phyloP scores from a whole-genome alignment of 108 stramenopile genomes.

The Nitzschia sp. region DNA sequence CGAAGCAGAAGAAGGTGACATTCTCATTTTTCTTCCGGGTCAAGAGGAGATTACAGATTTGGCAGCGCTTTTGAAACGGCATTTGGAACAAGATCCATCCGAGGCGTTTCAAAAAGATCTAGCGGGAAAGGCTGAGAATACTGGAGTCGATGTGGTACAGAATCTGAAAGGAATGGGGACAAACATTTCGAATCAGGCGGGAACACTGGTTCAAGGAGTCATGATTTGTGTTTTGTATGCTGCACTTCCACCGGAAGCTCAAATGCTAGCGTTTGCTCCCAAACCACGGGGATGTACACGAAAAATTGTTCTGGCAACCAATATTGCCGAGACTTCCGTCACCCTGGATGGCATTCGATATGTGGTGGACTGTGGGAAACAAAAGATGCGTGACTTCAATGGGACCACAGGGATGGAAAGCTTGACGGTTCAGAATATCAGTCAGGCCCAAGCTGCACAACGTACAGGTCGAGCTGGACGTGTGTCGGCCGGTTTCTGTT shows the following conservation, averaged over 20 bases:
- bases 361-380: slow-evolving; percentile 93
- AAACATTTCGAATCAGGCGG: slow-evolving; percentile 49
- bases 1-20: slow-evolving; percentile 67
- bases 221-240: slow-evolving; percentile 81
- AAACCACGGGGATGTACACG: slow-evolving; percentile 67
- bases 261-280: slow-evolving; percentile 72
- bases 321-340: slow-evolving; percentile 97
- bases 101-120: not conserved
- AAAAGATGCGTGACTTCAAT: slow-evolving; percentile 70
- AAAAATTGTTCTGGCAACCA: slow-evolving; percentile 94
- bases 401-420: slow-evolving; percentile 85
- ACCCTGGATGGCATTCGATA: slow-evolving; percentile 91
- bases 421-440: slow-evolving; percentile 61
- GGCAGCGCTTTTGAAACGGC: slow-evolving; percentile 64
- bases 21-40: slow-evolving; percentile 96
- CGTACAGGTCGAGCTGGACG: slow-evolving; percentile 82
- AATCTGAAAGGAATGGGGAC: slow-evolving; percentile 61
- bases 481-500: slow-evolving; percentile 66
- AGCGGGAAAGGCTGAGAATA: not conserved
- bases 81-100: slow-evolving; percentile 57
- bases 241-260: slow-evolving; percentile 70
- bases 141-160: slow-evolving; percentile 51
- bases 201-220: slow-evolving; percentile 62
- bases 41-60: slow-evolving; percentile 92
- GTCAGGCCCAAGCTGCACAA: slow-evolving; percentile 74